These are phyloP conservation scores for Incumbomyces delicatus DNA, from an alignment of 2,329 filamentous ascomycete genomes.

Conservation along the genomic window DNA sequence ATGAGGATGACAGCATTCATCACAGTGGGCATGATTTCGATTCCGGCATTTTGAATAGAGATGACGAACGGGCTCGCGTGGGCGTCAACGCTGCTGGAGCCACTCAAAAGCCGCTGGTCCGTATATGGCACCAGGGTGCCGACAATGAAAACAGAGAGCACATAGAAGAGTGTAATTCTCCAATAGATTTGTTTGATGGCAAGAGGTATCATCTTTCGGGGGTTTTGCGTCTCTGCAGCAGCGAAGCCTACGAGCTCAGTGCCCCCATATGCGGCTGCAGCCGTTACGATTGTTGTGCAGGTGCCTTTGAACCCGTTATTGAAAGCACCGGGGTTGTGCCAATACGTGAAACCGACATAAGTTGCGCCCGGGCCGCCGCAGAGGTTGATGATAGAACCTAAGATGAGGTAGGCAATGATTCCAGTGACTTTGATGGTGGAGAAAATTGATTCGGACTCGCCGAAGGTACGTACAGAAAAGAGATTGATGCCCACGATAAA, in stretches of 20 bases:
- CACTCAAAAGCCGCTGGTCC: conserved; percentile 32
- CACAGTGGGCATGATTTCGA: conserved; percentile 51
- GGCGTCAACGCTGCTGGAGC: conserved; percentile 29
- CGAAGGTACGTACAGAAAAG: conserved; percentile 74
- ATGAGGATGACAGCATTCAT: conserved; percentile 60
- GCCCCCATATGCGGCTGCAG: conserved; percentile 48
- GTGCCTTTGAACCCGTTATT: conserved; percentile 42
- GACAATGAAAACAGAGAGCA: conserved; percentile 37
- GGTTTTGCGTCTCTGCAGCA: conserved; percentile 44
- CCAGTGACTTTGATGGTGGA: conserved; percentile 71
- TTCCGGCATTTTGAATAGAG: conserved; percentile 51
- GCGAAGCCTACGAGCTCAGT: conserved; percentile 46
- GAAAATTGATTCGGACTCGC: conserved; percentile 75
- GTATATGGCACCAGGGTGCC: conserved; percentile 36
- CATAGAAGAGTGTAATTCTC: conserved; percentile 42
- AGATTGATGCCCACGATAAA: conserved; percentile 67
- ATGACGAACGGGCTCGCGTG: conserved; percentile 57
- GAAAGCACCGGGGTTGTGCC: conserved; percentile 46
- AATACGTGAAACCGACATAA: conserved; percentile 73
- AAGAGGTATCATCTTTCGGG: conserved; percentile 39
- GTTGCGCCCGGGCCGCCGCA: conserved; percentile 63
- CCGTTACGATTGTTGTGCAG: conserved; percentile 47
- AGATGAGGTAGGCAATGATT: conserved; percentile 71
- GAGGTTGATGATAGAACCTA: conserved; percentile 57
- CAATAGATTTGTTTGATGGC: conserved; percentile 42